Base-by-base conservation (phyloP, 352 stramenopile genomes). In the Pythium phragmiticola region DNA sequence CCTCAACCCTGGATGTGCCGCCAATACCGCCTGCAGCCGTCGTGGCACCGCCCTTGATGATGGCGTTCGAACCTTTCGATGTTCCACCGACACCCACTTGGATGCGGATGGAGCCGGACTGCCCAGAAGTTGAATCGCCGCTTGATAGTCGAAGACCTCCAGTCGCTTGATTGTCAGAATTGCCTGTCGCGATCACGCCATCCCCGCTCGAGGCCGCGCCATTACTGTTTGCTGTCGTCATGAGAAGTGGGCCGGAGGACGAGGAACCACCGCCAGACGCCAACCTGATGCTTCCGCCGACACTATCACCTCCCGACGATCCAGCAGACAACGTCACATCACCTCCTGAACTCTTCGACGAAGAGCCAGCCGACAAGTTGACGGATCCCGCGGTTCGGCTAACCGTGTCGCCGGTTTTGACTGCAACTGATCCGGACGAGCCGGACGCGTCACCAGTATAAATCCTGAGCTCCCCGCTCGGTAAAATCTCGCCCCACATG, bases 171-270 rank as follows among this genome's bases (percentile, higher is more conserved):
- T 47, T 48, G 30, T 62, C 66, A 19, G 85, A 75, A 12, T 74
- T 74, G 8, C 86, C 86, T 14, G 75, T 84, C 12, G 65, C 68
- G 51, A 95, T 69, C 23, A 79, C 57, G 13, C 84, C 60, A 42
- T 66, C 72, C 30, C 86, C 86, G 34, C 82, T 90, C 0, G 80
- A 43, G 8, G 16, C 45, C 3, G 36, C 23, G 21, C 36, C 56
- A 37, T 33, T 46, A 4, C 8, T 30, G 36, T 30, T 17, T 16
- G 51, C 39, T 4, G 50, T 64, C 28, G 26, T 48, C 4, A 68
- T 21, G 4, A 12, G 13, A 51, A 68, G 12, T 12, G 11, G 6
- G 23, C 61, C 61, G 30, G 61, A 60, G 2, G 60, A 63, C 4
- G 26, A 50, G 12, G n/a, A 36, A 13, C 16, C 36, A 26, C 3